A percentile compares a stretch with the other conserved stretches of the same genome.
These are phyloP conservation scores for Neurospora sp. DNA, from an alignment of 495 filamentous ascomycete species.

Conservation along the genomic window DNA sequence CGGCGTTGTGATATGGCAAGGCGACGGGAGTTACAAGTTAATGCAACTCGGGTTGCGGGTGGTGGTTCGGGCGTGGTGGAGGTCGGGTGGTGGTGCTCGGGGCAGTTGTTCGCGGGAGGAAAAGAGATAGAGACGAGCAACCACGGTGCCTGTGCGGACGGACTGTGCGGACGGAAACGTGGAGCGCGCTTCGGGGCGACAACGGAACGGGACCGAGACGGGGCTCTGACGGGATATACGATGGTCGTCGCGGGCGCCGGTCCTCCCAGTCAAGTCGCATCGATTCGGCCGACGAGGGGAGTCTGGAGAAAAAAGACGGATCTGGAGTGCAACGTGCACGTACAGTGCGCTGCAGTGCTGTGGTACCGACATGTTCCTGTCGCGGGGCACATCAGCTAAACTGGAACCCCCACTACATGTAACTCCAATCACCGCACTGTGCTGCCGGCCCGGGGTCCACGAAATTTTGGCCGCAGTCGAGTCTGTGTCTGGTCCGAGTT, in stretches of 20 bases:
- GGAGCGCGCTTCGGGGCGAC: neutral
- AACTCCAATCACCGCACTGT: neutral
- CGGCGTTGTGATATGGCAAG: constrained; percentile 2
- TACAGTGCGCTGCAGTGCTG: neutral
- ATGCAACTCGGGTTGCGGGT: neutral
- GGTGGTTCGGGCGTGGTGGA: neutral
- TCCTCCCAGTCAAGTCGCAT: neutral
- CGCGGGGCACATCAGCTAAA: neutral
- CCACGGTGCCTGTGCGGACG: neutral
- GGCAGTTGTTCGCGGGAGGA: neutral
- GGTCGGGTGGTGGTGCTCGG: neutral
- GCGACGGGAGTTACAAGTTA: constrained; percentile 4
- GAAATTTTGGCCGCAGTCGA: constrained; percentile 6
- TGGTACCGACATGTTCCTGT: neutral
- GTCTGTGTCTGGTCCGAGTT: neutral
- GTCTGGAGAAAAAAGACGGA: constrained; percentile 18
- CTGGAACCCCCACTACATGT: neutral
- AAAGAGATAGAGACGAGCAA: neutral
- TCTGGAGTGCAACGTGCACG: constrained; percentile 16
- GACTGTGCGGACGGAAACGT: neutral
- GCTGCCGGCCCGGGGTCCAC: constrained; percentile 7
- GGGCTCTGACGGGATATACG: neutral
- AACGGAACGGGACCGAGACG: neutral
- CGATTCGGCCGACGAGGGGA: neutral
- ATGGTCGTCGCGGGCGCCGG: neutral